phyloP scores from a whole-genome alignment of 129 eudicot species.

The Flaveria linearis region DNA sequence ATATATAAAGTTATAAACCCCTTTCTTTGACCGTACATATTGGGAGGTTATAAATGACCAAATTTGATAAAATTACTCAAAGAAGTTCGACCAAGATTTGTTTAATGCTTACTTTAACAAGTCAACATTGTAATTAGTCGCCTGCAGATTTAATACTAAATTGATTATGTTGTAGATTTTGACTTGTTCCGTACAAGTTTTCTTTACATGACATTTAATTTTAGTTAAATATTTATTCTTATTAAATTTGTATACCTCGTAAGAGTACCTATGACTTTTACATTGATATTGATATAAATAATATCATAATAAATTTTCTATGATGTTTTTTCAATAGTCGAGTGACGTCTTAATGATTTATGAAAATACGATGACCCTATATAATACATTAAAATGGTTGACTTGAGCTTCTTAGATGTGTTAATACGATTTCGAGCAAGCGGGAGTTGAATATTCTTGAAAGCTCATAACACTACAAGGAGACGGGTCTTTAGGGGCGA shows the following conservation, averaged over 20 bases:
- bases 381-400: neutral
- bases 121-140: conserved; percentile 19
- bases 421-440: no score
- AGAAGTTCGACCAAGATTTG: neutral
- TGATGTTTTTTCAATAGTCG: neutral
- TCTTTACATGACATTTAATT: neutral
- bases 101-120: conserved; percentile 18
- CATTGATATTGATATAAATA: neutral
- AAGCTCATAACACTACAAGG: neutral
- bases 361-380: neutral
- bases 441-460: neutral
- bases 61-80: neutral
- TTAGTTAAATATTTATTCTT: neutral
- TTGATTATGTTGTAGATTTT: neutral
- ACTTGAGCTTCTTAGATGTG: neutral
- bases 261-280: neutral
- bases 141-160: conserved; percentile 3
- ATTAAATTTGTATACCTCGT: neutral
- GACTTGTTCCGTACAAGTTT: conserved; percentile 7
- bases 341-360: neutral
- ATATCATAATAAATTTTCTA: neutral
- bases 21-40: neutral
- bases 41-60: neutral
- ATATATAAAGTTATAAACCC: neutral
- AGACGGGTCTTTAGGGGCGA: no score